Percentiles rank a stretch among this genome's conserved stretches.
These are phyloP conservation scores for Penicillium nordicum DNA, from an alignment of 2,329 filamentous ascomycete genomes.

Conservation along the genomic window DNA sequence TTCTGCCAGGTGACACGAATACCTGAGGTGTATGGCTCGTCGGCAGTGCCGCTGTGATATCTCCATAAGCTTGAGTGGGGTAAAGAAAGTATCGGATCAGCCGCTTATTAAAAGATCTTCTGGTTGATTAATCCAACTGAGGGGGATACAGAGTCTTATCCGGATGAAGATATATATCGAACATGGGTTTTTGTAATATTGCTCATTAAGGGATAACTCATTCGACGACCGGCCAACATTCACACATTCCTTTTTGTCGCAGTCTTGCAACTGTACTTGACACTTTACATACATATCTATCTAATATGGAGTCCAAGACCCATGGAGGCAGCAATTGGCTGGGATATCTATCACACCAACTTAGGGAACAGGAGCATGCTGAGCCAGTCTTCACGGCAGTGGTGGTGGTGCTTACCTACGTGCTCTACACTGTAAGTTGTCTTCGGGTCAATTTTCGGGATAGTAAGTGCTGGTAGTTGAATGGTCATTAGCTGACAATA, in stretches of 20 bases:
- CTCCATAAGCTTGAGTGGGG: neutral
- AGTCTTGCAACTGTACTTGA: neutral
- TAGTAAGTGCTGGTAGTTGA: neutral
- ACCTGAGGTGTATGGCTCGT: neutral
- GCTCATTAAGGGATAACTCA: neutral
- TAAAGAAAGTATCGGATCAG: neutral
- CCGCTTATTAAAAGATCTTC: neutral
- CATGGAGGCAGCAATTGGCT: neutral
- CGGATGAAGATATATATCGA: too few relatives aligned
- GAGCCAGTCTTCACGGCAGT: neutral
- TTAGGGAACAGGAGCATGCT: neutral
- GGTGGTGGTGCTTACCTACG: neutral
- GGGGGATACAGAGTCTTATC: neutral
- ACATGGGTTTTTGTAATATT: neutral
- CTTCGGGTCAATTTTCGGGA: neutral
- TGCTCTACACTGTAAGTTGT: neutral
- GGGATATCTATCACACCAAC: neutral
- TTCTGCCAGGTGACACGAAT: neutral
- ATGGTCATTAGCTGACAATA: neutral
- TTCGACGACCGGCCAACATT: neutral
- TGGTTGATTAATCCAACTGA: neutral
- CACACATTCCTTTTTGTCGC: neutral
- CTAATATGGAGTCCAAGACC: neutral
- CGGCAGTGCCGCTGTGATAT: neutral
- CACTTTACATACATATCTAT: neutral